These are phyloP conservation scores for Rhizoclosmatium sp. DNA, from an alignment of 192 early-diverging fungal genomes.

Conservation along the genomic window DNA sequence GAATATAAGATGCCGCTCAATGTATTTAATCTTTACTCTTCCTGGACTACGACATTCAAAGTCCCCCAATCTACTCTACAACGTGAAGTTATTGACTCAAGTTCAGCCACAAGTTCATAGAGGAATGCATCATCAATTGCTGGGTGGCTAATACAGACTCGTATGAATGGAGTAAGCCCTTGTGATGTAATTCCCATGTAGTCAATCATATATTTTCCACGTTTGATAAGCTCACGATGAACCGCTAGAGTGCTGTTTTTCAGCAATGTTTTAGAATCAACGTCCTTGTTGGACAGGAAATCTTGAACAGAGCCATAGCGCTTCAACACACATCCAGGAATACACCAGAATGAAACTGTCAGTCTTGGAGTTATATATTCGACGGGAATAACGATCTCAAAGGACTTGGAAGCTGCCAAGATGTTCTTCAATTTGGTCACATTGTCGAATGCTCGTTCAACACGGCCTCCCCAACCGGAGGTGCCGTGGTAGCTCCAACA, in stretches of 20 bases:
- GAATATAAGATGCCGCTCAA: too few species aligned
- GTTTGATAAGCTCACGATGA: conserved; percentile 52
- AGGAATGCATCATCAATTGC: conserved; percentile 54
- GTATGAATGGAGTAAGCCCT: conserved; percentile 68
- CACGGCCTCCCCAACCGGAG: conserved; percentile 61
- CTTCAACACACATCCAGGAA: not conserved
- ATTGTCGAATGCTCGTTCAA: conserved; percentile 65
- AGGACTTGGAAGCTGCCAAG: not conserved
- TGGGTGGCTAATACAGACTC: conserved; percentile 76
- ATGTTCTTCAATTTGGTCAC: conserved; percentile 40
- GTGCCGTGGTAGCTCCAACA: conserved; percentile 80
- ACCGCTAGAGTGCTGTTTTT: conserved; percentile 44
- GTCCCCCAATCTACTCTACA: not conserved
- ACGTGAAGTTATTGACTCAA: conserved; percentile 24
- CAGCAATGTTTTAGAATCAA: not conserved
- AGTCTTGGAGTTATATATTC: not conserved
- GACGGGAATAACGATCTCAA: conserved; percentile 25
- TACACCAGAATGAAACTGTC: conserved; percentile 30
- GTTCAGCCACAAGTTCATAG: conserved; percentile 7
- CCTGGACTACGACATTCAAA: too few species aligned
- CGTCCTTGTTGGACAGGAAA: not conserved
- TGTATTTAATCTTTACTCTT: too few species aligned
- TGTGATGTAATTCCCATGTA: conserved; percentile 61
- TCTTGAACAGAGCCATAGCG: not conserved
- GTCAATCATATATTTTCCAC: conserved; percentile 73